phyloP scores from a whole-genome alignment of 1,284 basidiomycete genomes.

The Fomitopsis palustris region DNA sequence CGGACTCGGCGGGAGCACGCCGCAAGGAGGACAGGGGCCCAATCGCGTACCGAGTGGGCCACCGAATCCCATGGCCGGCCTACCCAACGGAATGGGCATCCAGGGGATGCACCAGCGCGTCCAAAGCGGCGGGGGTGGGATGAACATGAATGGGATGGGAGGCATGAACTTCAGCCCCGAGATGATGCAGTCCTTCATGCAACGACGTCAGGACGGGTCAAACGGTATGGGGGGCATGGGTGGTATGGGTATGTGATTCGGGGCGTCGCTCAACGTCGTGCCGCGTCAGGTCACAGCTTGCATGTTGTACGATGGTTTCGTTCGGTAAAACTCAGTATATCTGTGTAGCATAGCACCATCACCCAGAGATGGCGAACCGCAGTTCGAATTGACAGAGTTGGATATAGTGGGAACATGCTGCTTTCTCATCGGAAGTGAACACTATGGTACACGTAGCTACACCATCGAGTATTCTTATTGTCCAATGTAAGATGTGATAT shows the following conservation, averaged over 20 bases:
- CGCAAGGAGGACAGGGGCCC: background rate
- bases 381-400: too few species aligned
- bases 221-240: conserved; percentile 1
- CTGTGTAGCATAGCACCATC: too few species aligned
- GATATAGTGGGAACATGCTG: too few species aligned
- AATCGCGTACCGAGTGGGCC: background rate
- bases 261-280: too few species aligned
- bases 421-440: too few species aligned
- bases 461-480: background rate
- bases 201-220: conserved; percentile 34
- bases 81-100: conserved; percentile 7
- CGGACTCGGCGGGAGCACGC: background rate
- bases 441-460: too few species aligned
- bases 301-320: too few species aligned
- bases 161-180: conserved; percentile 40
- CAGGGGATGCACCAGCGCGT: conserved; percentile 20
- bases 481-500: background rate
- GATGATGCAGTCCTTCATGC: conserved; percentile 63
- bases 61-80: background rate
- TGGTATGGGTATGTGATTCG: background rate
- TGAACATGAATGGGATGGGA: conserved; percentile 6
- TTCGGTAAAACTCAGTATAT: too few species aligned
- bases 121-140: conserved; percentile 21
- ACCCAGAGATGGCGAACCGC: too few species aligned
- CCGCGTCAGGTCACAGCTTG: too few species aligned